Evolutionary conservation across 768 basidiomycete genomes (phyloP), one percentile per base, ranked within the genome.

Genomic region (Podaxis pistillaris): DNA sequence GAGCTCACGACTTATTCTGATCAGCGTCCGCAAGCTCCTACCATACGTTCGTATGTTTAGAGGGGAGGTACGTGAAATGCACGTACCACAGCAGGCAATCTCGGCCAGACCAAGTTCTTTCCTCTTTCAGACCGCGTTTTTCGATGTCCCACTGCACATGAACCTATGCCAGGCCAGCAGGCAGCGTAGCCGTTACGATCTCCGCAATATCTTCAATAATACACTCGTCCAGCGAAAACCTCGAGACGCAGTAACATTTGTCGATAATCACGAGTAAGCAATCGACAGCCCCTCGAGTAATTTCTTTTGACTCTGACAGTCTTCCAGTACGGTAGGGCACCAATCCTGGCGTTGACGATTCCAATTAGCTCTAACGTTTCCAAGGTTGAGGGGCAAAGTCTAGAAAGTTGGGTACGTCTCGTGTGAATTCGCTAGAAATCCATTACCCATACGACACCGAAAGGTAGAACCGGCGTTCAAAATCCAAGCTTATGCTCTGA

Each of bases 81-180:
- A 46, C 17, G 24, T 4, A 56, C 47, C 59, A 36, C 65, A 64
- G 56, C 53, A 62, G 7, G 22, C 58, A 19, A 28, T 54, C 51
- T 40, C 62, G 60, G 19, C 19, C 22, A 33, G 17, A 30, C 33
- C 46, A 28, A 36, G 22, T 9, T 30, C 56, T 54, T 56, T 30
- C 19, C 44, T 13, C 37, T 22, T 63, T 37, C 73, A 96, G 89
- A 86, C 90, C 11, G 82, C 94, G 0, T 93, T 96, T 70, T 97
- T 97, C 66, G 95, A 97, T 70, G 92, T 93, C 6, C 93, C 93
- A 19, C 79, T 98, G 22, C 95, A 98, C 70, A 81, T 86, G 74
- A 93, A 92, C 66, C 88, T 96, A 69, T 80, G 88, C 69, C 78
- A 81, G 63, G 95, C 95, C 12, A 91, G 92, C 71, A 83, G 86